Base-by-base conservation (phyloP, 2,329 filamentous ascomycete genomes). In the Curvularia sp. region DNA sequence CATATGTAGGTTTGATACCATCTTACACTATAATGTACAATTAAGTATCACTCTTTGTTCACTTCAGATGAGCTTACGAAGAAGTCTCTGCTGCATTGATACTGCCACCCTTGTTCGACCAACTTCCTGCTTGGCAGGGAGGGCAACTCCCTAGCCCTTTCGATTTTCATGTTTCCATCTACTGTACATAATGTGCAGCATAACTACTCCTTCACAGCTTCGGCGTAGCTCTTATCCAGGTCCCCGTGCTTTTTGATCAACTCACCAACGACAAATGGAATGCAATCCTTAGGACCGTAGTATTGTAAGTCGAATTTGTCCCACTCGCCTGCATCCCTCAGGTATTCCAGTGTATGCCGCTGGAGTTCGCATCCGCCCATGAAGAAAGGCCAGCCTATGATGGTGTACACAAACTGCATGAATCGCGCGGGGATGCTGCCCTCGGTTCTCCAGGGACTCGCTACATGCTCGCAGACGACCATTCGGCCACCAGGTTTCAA, bases 381-480 rank as follows among this genome's bases (percentile, higher is more conserved):
- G 60, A 83, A 83, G 63, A 81, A 83, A 4, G 78, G 77, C 83
- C 84, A 86, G 4, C 83, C 81, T 3, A 82, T 46, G 3, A 76
- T 31, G 30, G 74, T 75, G 69, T 80, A 85, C 12, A 82, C 60
- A 10, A 75, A 62, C 72, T 87, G 85, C 65, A 81, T 66, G 15
- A 77, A 10, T 20, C 81, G 70, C n/a, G 78, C 82, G 12, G 80
- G 6, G 10, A 81, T 12, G 35, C 78, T 81, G 5, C 82, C 83
- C 43, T 75, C 74, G n/a, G 72, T 77, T 50, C 72, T 68, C 80
- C 82, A 85, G 1, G 81, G 79, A 64, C 84, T 85, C 24, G 75
- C 79, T 12, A 85, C 81, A 74, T 87, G 85, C 70, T 87, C 85
- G 51, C 79, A 82, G 26, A 86, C 75, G 18, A 87, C 72, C 74